Conservation (phyloP, 352 stramenopile species). For the Peronospora destructor region DNA sequence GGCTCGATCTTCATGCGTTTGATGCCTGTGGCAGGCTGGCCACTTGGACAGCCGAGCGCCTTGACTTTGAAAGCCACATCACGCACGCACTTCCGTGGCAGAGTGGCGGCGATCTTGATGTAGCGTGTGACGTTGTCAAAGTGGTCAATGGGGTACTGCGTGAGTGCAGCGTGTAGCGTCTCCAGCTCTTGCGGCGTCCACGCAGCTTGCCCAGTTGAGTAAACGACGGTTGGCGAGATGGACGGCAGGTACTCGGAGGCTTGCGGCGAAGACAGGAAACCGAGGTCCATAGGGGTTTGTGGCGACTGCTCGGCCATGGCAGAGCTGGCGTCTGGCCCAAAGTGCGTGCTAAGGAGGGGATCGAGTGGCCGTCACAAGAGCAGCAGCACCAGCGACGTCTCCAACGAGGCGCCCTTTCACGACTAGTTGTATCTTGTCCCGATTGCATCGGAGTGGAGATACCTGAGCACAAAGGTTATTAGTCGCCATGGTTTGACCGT, state of each 20-base stretch:
- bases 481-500: conserved; percentile 59
- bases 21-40: conserved; percentile 16
- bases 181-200: conserved; percentile 67
- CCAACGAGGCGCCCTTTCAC: conserved; percentile 9
- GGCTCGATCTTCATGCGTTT: conserved; percentile 66
- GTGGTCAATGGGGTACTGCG: conserved; percentile 44
- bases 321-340: conserved; percentile 1
- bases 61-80: conserved; percentile 72
- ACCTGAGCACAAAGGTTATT: neutral
- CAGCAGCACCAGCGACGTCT: neutral
- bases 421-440: conserved; percentile 4
- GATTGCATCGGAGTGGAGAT: neutral
- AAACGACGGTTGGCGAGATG: conserved; percentile 52
- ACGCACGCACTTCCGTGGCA: conserved; percentile 64
- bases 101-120: conserved; percentile 67
- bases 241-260: conserved; percentile 36
- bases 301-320: conserved; percentile 16
- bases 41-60: conserved; percentile 24
- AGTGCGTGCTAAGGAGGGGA: neutral
- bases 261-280: conserved; percentile 24
- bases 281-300: conserved; percentile 8
- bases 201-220: conserved; percentile 47
- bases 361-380: conserved; percentile 9
- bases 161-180: conserved; percentile 47
- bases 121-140: conserved; percentile 81